Conservation (phyloP, 108 stramenopile species). For the Pseudonitzschia pungens region DNA sequence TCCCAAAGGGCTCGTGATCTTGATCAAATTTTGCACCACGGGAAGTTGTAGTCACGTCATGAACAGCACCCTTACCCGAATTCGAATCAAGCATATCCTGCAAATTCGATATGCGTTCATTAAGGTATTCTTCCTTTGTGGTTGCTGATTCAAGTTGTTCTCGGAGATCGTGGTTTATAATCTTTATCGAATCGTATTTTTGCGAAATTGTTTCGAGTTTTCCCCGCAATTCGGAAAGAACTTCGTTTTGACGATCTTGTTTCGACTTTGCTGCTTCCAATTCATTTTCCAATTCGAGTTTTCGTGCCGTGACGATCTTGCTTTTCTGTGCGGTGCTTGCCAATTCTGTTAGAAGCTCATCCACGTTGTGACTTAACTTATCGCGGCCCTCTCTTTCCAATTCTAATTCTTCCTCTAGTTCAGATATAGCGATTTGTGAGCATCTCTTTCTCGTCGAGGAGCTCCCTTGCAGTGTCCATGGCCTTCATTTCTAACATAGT, state of each 20-base stretch:
- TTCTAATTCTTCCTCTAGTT: neutral
- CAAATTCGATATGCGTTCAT: neutral
- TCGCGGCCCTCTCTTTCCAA: neutral
- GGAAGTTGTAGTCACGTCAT: no score
- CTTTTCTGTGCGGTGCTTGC: neutral
- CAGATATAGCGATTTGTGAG: neutral
- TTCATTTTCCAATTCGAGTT: neutral
- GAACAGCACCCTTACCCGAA: neutral
- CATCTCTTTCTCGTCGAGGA: neutral
- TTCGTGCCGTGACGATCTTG: neutral
- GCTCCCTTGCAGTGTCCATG: neutral
- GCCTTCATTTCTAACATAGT: no score
- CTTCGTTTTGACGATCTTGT: neutral
- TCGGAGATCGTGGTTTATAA: neutral
- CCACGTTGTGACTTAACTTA: neutral
- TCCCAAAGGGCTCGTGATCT: neutral
- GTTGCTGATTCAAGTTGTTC: neutral
- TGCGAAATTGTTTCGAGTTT: neutral
- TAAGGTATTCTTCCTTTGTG: neutral
- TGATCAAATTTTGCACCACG: neutral
- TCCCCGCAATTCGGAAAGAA: neutral
- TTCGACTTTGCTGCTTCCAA: neutral
- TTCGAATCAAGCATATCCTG: neutral
- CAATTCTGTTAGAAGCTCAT: neutral
- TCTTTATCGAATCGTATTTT: neutral